Base-by-base conservation (phyloP, 257 asterid species). In the Solanum neorickii region DNA sequence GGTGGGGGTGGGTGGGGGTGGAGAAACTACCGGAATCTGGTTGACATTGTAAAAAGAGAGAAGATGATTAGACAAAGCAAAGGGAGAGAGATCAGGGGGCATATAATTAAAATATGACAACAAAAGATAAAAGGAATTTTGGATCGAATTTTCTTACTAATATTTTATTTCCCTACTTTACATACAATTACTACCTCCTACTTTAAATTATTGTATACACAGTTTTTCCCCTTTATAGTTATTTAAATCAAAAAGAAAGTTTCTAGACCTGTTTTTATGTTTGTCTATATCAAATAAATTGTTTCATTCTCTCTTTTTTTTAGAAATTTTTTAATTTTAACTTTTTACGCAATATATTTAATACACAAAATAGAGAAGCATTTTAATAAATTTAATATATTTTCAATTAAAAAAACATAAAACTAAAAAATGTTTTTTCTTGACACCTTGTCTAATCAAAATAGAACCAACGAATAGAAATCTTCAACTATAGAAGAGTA, bases 21-120 rank as follows among this genome's bases (percentile, higher is more conserved):
- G 56, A 87, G 86, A 46, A 91, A 88, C 90, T 92, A 88, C 77
- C 14, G 76, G 91, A 90, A 89, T 93, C 85, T 84, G 93, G 92
- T 92, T 93, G 95, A 94, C 98, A 47, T 80, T 89, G 89, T 84
- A 86, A 60, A 70, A 65, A 78, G 27, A 68, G 37, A 39, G 65
- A 59, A 82, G 49, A 87, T 90, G 89, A 84, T 83, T 90, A 89
- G 86, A 90, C 87, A 62, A 90, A 56, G 46, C 88, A 56, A 88
- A 72, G 86, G 86, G 69, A 5, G 62, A 33, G 68, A 27, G 85
- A n/a, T 62, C 31, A 82, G 10, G 25, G 25, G 29, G 83, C 78
- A 83, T 82, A 62, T 62, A 62, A 88, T 84, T 89, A 65, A 85
- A 86, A 70, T 87, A 29, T 89, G 86, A 75, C 13, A 70, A 77